Evolutionary conservation across 306 rosid genomes (phyloP), one percentile per base, ranked within the genome.

Genomic region (Vicia faba): DNA sequence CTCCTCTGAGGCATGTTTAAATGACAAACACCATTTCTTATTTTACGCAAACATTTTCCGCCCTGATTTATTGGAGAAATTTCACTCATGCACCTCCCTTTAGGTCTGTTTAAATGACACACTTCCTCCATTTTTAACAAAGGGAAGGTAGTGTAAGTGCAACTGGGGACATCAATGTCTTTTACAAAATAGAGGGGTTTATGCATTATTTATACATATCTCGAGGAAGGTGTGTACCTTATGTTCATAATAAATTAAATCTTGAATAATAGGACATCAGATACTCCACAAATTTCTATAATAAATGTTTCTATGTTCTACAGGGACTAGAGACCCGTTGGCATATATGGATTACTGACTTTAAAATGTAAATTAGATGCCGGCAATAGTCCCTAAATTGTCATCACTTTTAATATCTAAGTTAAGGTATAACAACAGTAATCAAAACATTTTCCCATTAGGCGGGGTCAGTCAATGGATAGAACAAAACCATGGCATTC

Each of bases 361-460:
- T 36, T 13, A 14, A 41, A 50, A 44, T 54, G 41, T 10, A 8
- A 62, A 41, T 46, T 44, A 46, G 29, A 75, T 40, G 35, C 26
- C 46, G 51, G 46, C 69, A 51, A 70, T 19, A 44, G 62, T 64
- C 39, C 62, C 31, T 36, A 51, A 45, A 33, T 12, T 38, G 29
- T 45, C n/a, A 72, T 25, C 66, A 29, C 33, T 57, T 46, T 33
- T 41, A 71, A 33, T 29, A 63, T 20, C n/a, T 39, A 75, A 58
- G 43, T 43, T 31, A 61, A 58, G 61, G 70, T 53, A 62, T 61
- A 40, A n/a, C 33, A 31, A 45, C 3, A 43, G 18, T 44, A 41
- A 25, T 26, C 39, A 63, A 43, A 64, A 25, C 14, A 44, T 63
- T 41, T 43, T 63, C 40, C 69, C 55, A 43, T 15, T 64, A 44